phyloP scores from a whole-genome alignment of 2,329 filamentous ascomycete species.

The Orbilia oligospora region DNA sequence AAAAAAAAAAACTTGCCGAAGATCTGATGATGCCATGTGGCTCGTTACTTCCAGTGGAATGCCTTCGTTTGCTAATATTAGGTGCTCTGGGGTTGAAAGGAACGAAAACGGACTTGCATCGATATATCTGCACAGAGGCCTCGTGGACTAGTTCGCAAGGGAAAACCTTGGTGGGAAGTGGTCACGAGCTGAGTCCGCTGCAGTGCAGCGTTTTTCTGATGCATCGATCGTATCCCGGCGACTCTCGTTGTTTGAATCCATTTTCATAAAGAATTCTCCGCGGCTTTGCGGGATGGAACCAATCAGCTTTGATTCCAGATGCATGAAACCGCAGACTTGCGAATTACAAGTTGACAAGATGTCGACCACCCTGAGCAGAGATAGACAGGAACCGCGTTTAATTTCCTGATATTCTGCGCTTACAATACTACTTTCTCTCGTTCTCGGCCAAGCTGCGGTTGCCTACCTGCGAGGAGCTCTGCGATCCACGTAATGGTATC shows the following conservation, averaged over 20 bases:
- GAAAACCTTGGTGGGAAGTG: slow-evolving; percentile 60
- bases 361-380: slow-evolving; percentile 25
- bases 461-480: slow-evolving; percentile 37
- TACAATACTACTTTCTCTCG: slow-evolving; percentile 43
- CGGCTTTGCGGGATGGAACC: slow-evolving; percentile 52
- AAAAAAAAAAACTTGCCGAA: slow-evolving; percentile 34
- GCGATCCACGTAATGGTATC: slow-evolving; percentile 17
- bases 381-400: slow-evolving; percentile 55
- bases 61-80: slow-evolving; percentile 41
- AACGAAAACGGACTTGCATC: slow-evolving; percentile 60
- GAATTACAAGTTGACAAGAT: slow-evolving; percentile 54
- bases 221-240: slow-evolving; percentile 55
- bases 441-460: slow-evolving; percentile 25
- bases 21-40: slow-evolving; percentile 59
- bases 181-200: slow-evolving; percentile 54
- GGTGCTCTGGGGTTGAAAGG: slow-evolving; percentile 37
- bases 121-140: slow-evolving; percentile 55
- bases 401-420: slow-evolving; percentile 53
- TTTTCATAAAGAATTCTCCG: slow-evolving; percentile 50
- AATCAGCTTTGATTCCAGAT: slow-evolving; percentile 42
- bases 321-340: slow-evolving; percentile 33
- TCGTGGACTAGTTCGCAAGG: slow-evolving; percentile 60
- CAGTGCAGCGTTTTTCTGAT: slow-evolving; percentile 50
- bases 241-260: slow-evolving; percentile 39
- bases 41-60: slow-evolving; percentile 47